Percentiles rank a stretch among this genome's conserved stretches.
phyloP scores from a whole-genome alignment of 1,139 yeast genomes.

The Taphrina sp. region DNA sequence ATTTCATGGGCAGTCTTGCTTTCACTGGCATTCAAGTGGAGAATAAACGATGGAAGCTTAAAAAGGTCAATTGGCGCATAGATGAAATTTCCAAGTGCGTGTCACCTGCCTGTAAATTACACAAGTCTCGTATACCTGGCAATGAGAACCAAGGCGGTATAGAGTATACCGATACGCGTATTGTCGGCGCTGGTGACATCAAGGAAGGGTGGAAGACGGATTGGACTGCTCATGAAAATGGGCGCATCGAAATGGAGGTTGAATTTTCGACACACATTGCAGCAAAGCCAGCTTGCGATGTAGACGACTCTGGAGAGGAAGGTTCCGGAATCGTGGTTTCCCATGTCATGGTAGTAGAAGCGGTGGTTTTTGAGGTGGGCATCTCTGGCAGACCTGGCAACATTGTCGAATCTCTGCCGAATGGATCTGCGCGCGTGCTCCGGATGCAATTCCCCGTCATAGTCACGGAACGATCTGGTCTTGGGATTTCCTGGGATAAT shows the following conservation, averaged over 20 bases:
- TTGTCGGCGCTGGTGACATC: slow-evolving; percentile 73
- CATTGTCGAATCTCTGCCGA: slow-evolving; percentile 47
- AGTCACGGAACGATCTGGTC: slow-evolving; percentile 85
- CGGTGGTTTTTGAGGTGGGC: slow-evolving; percentile 89
- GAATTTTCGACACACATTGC: slow-evolving; percentile 46
- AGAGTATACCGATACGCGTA: slow-evolving; percentile 68
- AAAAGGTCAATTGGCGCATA: slow-evolving; percentile 84
- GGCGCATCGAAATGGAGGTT: slow-evolving; percentile 37
- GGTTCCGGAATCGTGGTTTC: slow-evolving; percentile 78
- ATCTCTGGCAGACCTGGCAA: slow-evolving; percentile 40
- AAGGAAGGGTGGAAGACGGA: slow-evolving; percentile 95
- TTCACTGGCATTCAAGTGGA: slow-evolving; percentile 70
- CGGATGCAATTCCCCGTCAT: slow-evolving; percentile 87
- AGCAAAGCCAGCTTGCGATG: slow-evolving; percentile 47
- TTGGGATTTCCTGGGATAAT: slow-evolving; percentile 98
- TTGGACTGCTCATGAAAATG: slow-evolving; percentile 48
- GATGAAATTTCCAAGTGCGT: slow-evolving; percentile 72
- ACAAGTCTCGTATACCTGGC: slow-evolving; percentile 42
- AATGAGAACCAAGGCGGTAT: slow-evolving; percentile 45
- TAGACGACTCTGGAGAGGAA: slow-evolving; percentile 53
- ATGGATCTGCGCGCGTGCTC: slow-evolving; percentile 80
- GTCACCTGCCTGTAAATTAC: slow-evolving; percentile 58
- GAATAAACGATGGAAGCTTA: slow-evolving; percentile 83
- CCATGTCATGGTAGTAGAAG: slow-evolving; percentile 76
- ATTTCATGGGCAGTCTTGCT: slow-evolving; percentile 76